Evolutionary conservation across 768 basidiomycete species (phyloP), one percentile per base, ranked within the genome.

Genomic region (Mycena chlorophos): DNA sequence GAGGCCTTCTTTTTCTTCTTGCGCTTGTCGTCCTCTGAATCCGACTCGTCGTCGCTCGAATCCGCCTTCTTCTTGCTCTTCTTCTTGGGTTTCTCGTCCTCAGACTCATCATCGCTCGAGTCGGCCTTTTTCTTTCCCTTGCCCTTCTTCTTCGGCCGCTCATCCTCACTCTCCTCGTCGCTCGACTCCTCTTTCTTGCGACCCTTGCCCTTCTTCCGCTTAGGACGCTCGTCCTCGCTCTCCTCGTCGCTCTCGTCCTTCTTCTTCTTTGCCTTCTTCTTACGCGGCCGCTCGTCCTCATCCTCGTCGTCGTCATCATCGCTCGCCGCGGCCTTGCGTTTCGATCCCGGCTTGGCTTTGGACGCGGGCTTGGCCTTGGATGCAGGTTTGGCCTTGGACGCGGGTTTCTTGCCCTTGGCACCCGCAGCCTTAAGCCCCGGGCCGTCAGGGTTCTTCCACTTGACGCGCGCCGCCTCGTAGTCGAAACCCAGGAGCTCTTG

Each of bases 391-490:
- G 54, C 51, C 45, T 63, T 65, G 17, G 63, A 54, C 17, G 52
- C 52, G 1, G 61, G 60, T 30, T 54, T 63, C 46, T 55, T 52
- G 13, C 47, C 43, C 17, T 46, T 31, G 10, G 30, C 46, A 28
- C 66, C 58, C 6, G 49, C 29, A 26, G 63, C 55, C 45, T 25
- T 46, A 8, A 61, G 57, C 0, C 54, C 43, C 3, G 64, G 54
- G 0, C 73, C 74, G 31, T 71, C 55, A 0, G 74, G 75, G 56
- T 78, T 75, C 61, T 71, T 73, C 38, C 61, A 61, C 39, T 66
- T 64, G 17, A 75, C 40, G 12, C 75, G 73, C 3, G 74, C 74
- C 22, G 64, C 61, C 54, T 77, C 75, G 61, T 77, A 77, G 22
- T 62, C 63, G 4, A 70, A 70, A 19, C 75, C 75, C 17, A 77